Evolutionary conservation across 495 filamentous ascomycete genomes (phyloP).

Genomic region (Hypomontagnella submonticulosa): DNA sequence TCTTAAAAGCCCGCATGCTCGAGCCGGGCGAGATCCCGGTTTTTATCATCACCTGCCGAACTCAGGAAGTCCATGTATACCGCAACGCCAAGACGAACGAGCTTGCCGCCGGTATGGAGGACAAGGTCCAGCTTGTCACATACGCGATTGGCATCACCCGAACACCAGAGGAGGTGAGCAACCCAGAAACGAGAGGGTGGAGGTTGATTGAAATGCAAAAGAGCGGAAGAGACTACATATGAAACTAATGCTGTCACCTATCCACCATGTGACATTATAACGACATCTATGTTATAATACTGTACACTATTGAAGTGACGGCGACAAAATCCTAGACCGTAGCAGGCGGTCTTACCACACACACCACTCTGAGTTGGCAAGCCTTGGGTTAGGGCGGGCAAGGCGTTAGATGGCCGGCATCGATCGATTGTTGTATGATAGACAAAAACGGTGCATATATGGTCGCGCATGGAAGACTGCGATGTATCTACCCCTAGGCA

Average conservation of each 20-base stretch:
- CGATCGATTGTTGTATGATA: constrained; percentile 48
- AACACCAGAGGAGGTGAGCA: constrained; percentile 93
- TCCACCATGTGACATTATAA: constrained; percentile 22
- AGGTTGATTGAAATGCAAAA: constrained; percentile 98
- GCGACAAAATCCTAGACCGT: constrained; percentile 31
- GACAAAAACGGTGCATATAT: constrained; percentile 44
- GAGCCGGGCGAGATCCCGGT: constrained; percentile 98
- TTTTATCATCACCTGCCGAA: constrained; percentile 94
- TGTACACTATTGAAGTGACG: constrained; percentile 44
- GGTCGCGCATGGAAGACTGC: constrained; percentile 27
- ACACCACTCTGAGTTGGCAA: constrained; percentile 47
- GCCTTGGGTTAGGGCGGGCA: constrained; percentile 37
- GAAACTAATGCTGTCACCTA: constrained; percentile 20
- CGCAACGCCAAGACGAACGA: constrained; percentile 87
- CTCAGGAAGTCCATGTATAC: constrained; percentile 98
- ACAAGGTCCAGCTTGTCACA: constrained; percentile 96
- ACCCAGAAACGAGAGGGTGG: constrained; percentile 96
- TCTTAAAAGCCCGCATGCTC: constrained; percentile 85
- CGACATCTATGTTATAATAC: constrained; percentile 40
- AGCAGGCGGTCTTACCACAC: constrained; percentile 41
- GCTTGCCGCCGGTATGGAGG: constrained; percentile 97
- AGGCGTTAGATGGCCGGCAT: constrained; percentile 44
- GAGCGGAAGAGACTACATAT: constrained; percentile 92
- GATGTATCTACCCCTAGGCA: constrained; percentile 34
- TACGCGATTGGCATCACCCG: constrained; percentile 97